Evolutionary conservation across 129 eudicot genomes (phyloP).

Genomic region (Heracleum sosnowskyi): DNA sequence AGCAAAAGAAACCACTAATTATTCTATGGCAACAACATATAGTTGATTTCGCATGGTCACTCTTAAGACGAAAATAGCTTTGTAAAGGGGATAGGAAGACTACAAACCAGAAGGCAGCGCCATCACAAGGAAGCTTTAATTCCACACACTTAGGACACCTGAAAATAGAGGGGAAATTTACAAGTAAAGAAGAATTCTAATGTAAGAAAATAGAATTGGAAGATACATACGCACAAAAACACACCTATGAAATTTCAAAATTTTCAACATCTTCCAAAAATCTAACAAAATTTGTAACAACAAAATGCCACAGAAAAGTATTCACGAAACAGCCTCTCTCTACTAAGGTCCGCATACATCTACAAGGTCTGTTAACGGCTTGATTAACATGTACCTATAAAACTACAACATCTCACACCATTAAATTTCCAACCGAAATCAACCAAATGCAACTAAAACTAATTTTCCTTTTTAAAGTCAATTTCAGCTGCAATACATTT

Average conservation of each 20-base stretch:
- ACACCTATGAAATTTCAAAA: no score
- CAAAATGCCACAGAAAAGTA: background rate
- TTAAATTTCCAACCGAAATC: no score
- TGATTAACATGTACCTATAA: no score
- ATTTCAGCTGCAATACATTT: no score
- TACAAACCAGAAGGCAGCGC: slow-evolving; percentile 56
- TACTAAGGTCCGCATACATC: no score
- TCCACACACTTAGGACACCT: slow-evolving; percentile 57
- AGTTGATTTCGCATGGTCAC: background rate
- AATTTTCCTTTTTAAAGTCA: no score
- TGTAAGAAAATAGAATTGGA: background rate
- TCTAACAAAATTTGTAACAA: background rate
- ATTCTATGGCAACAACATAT: background rate
- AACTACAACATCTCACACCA: no score
- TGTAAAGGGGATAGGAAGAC: background rate
- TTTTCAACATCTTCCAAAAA: background rate
- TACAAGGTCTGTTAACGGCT: no score
- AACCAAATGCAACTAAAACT: no score
- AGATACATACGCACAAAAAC: background rate
- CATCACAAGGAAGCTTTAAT: slow-evolving; percentile 50
- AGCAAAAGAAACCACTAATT: background rate
- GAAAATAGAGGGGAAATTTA: background rate
- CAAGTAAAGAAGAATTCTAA: background rate
- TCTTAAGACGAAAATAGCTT: background rate
- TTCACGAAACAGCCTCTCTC: background rate